Percentiles rank a stretch among this genome's conserved stretches.
Evolutionary conservation across 176 grass and related monocot genomes (phyloP).

Genomic region (Oryza glumipatula): DNA sequence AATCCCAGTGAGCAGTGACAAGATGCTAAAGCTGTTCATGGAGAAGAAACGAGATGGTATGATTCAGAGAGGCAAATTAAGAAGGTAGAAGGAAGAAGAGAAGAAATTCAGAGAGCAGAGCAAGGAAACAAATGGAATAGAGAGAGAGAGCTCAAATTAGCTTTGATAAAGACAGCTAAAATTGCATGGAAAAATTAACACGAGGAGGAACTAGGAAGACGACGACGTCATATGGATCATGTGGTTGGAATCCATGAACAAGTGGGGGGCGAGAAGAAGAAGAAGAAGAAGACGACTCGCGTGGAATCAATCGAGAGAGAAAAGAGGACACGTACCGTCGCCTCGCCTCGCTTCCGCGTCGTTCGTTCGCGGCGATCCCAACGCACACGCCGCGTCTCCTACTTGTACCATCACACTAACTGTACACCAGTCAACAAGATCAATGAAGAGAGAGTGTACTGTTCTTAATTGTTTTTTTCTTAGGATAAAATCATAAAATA

Average conservation of each 20-base stretch:
- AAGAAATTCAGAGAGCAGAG: not conserved
- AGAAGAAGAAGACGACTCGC: not conserved
- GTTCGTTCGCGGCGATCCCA: not conserved
- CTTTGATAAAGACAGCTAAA: constrained; percentile 1
- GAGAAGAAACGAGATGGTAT: not conserved
- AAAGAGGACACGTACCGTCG: not conserved
- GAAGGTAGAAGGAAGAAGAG: not conserved
- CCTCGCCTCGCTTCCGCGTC: not conserved
- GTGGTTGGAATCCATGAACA: not conserved
- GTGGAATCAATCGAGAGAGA: not conserved
- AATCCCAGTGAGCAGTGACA: not conserved
- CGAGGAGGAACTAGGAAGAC: not conserved
- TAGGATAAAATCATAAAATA: not conserved
- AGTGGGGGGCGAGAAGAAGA: not conserved
- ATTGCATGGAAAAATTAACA: not conserved
- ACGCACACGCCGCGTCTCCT: not conserved
- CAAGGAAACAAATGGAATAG: not conserved
- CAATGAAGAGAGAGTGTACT: not conserved
- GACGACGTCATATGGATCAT: not conserved
- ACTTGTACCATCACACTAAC: not conserved
- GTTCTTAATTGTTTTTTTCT: not conserved
- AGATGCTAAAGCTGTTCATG: not conserved
- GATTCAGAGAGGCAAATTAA: not conserved
- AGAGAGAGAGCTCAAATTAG: not conserved
- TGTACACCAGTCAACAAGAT: no score